These are phyloP conservation scores for Aspergillus tamarii DNA, from an alignment of 2,329 filamentous ascomycete genomes.

Conservation along the genomic window DNA sequence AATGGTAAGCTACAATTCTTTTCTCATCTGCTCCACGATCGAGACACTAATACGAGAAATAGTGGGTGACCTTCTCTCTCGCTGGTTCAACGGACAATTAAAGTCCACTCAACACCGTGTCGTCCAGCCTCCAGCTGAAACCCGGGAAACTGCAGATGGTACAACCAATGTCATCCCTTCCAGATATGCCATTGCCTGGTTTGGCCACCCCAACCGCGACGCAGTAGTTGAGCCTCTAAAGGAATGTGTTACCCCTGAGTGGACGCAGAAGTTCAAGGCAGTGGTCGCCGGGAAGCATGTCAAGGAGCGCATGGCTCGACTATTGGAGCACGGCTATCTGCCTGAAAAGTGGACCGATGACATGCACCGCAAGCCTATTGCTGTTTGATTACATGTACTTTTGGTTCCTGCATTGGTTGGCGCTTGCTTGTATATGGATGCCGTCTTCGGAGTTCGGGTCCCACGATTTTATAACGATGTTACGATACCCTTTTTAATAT, in stretches of 20 bases:
- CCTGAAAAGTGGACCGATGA: constrained; percentile 13
- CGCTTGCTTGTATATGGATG: background rate
- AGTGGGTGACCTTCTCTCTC: constrained; percentile 12
- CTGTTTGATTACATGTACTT: background rate
- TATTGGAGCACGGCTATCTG: constrained; percentile 9
- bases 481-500: background rate
- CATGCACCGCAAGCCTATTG: constrained; percentile 8
- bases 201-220: constrained; percentile 13
- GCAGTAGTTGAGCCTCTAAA: constrained; percentile 9
- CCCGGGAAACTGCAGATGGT: background rate
- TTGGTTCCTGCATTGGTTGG: background rate
- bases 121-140: constrained; percentile 1
- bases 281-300: constrained; percentile 12
- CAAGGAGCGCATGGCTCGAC: constrained; percentile 10
- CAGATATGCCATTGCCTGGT: constrained; percentile 14
- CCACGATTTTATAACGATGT: background rate
- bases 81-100: constrained; percentile 13
- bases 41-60: background rate
- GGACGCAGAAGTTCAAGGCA: constrained; percentile 4
- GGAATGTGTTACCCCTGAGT: constrained; percentile 7
- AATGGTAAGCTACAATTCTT: constrained; percentile 1
- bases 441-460: background rate
- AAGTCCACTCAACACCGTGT: constrained; percentile 10
- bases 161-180: constrained; percentile 4
- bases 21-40: too few species aligned